Evolutionary conservation across 1,139 yeast species (phyloP).

Genomic region (Geotrichum armillariae): DNA sequence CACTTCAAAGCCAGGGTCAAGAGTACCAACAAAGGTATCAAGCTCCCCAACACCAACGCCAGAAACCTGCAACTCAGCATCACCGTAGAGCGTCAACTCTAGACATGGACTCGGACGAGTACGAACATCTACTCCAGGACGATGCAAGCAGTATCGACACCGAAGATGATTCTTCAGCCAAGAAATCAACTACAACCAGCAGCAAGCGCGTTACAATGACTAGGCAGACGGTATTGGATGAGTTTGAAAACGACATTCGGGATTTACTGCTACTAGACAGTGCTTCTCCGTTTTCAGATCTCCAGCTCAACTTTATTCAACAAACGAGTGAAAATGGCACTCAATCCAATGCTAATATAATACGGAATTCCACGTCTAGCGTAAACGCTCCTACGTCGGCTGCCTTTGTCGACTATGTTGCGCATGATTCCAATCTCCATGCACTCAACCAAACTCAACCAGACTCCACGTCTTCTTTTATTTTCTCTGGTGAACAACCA

Average conservation of each 20-base stretch:
- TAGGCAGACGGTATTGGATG: slow-evolving; percentile 25
- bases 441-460: background rate
- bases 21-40: background rate
- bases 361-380: background rate
- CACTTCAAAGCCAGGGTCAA: slow-evolving; percentile 1
- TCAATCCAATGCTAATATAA: background rate
- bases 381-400: background rate
- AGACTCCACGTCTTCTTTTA: slow-evolving; percentile 7
- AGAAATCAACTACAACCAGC: background rate
- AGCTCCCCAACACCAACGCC: slow-evolving; percentile 5
- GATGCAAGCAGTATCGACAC: slow-evolving; percentile 8
- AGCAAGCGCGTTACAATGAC: slow-evolving; percentile 20
- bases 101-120: slow-evolving; percentile 13
- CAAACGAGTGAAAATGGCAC: background rate
- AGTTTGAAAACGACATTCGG: slow-evolving; percentile 27
- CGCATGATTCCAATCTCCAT: background rate
- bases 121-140: slow-evolving; percentile 9
- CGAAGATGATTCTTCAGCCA: slow-evolving; percentile 1
- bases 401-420: background rate
- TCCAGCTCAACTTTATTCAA: slow-evolving; percentile 7
- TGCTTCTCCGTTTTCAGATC: slow-evolving; percentile 12
- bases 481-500: background rate
- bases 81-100: background rate
- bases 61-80: background rate
- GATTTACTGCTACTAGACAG: slow-evolving; percentile 24